Evolutionary conservation across 1,139 yeast genomes (phyloP).

Genomic region (Scheffersomyces segobiensis): DNA sequence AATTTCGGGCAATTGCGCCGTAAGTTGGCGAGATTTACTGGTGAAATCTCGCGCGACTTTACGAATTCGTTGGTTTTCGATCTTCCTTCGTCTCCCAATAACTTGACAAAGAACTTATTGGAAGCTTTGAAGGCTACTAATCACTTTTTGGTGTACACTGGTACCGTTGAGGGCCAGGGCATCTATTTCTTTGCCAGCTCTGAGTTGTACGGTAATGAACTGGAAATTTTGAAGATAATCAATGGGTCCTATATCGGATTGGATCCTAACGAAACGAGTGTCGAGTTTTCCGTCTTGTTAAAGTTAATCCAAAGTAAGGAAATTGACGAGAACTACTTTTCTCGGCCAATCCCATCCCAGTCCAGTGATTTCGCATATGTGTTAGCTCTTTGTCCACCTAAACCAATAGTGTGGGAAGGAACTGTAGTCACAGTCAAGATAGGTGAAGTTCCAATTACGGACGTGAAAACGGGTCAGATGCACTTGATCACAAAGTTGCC

Average conservation of each 20-base stretch:
- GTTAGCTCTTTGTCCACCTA: slow-evolving; percentile 73
- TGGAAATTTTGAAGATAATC: slow-evolving; percentile 43
- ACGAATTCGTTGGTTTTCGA: slow-evolving; percentile 76
- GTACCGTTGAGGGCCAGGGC: slow-evolving; percentile 73
- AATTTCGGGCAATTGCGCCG: slow-evolving; percentile 84
- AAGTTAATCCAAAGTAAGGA: slow-evolving; percentile 13
- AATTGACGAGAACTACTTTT: slow-evolving; percentile 8
- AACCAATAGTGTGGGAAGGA: slow-evolving; percentile 93
- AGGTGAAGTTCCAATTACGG: slow-evolving; percentile 44
- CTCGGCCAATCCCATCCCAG: slow-evolving; percentile 23
- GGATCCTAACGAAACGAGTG: slow-evolving; percentile 29
- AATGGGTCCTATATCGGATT: slow-evolving; percentile 45
- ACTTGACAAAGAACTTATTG: slow-evolving; percentile 55
- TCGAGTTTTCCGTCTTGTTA: slow-evolving; percentile 34
- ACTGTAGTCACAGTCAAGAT: slow-evolving; percentile 61
- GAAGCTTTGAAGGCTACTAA: slow-evolving; percentile 60
- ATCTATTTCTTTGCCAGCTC: slow-evolving; percentile 71
- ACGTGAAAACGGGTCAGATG: slow-evolving; percentile 67
- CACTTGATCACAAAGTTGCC: slow-evolving; percentile 59
- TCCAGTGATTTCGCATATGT: slow-evolving; percentile 57
- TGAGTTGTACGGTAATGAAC: slow-evolving; percentile 48
- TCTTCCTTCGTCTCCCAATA: slow-evolving; percentile 48
- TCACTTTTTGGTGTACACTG: slow-evolving; percentile 79
- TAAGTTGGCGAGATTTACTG: slow-evolving; percentile 76
- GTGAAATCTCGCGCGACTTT: slow-evolving; percentile 67